Percentiles rank a stretch among this genome's conserved stretches.
Conservation (phyloP, 2,329 filamentous ascomycete species). For the Exserohilum rostratum region DNA sequence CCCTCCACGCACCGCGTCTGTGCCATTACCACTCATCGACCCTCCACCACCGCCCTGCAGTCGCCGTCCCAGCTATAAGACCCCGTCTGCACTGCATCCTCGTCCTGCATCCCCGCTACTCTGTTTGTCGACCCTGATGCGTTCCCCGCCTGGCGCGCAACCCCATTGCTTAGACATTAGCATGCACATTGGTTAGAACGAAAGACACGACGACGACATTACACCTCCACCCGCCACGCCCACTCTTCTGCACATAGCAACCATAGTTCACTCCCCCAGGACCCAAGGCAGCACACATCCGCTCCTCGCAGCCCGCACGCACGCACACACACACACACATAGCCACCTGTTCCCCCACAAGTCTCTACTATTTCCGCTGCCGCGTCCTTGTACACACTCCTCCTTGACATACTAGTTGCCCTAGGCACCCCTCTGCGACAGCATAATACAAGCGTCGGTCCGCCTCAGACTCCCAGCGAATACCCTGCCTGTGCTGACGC, state of each 20-base stretch:
- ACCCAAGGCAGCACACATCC: constrained; percentile 4
- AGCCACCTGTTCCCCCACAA: constrained; percentile 21
- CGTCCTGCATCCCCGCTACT: constrained; percentile 43
- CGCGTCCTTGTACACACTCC: constrained; percentile 36
- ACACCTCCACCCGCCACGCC: constrained; percentile 36
- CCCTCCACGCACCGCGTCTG: not conserved
- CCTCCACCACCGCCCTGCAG: not conserved
- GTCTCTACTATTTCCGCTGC: constrained; percentile 37
- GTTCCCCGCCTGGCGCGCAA: constrained; percentile 48
- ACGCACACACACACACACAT: constrained; percentile 10
- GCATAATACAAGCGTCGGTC: constrained; percentile 25
- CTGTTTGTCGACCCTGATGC: constrained; percentile 44
- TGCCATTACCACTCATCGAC: constrained; percentile 10
- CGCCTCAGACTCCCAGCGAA: constrained; percentile 14
- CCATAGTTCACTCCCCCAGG: constrained; percentile 25
- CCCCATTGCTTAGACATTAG: constrained; percentile 47
- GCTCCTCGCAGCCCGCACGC: no score
- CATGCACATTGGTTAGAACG: constrained; percentile 46
- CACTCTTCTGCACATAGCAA: constrained; percentile 35
- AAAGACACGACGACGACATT: constrained; percentile 14
- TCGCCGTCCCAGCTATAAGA: constrained; percentile 6
- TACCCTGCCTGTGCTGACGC: constrained; percentile 42
- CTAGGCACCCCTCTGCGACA: constrained; percentile 16
- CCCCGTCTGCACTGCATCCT: constrained; percentile 6
- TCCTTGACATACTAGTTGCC: constrained; percentile 29